Evolutionary conservation across 2,329 filamentous ascomycete genomes (phyloP).

Genomic region (Curvularia lunata): DNA sequence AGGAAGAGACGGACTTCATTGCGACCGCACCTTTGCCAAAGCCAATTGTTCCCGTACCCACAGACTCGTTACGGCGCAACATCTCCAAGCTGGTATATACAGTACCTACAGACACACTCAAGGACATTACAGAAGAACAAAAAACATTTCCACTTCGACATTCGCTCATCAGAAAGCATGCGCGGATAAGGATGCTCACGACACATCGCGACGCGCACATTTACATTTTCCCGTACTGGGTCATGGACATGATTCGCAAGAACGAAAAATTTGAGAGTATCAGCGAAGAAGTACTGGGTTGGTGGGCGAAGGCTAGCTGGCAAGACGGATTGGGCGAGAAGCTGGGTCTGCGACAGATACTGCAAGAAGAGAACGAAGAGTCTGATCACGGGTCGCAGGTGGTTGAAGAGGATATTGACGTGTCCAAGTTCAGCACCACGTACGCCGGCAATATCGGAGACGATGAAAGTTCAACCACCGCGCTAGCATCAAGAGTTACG

Average conservation of each 20-base stretch:
- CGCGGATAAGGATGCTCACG: slow-evolving; percentile 78
- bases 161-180: slow-evolving; percentile 74
- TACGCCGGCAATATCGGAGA: slow-evolving; percentile 37
- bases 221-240: slow-evolving; percentile 92
- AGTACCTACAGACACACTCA: slow-evolving; percentile 86
- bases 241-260: slow-evolving; percentile 78
- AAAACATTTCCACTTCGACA: slow-evolving; percentile 77
- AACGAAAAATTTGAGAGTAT: slow-evolving; percentile 88
- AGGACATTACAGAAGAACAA: slow-evolving; percentile 78
- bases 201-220: slow-evolving; percentile 91
- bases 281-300: slow-evolving; percentile 88
- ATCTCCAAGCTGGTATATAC: slow-evolving; percentile 83
- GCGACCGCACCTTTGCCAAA: slow-evolving; percentile 72
- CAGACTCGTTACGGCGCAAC: slow-evolving; percentile 69
- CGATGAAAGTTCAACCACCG: slow-evolving; percentile 16
- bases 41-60: slow-evolving; percentile 63
- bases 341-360: slow-evolving; percentile 71
- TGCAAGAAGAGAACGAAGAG: slow-evolving; percentile 58
- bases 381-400: slow-evolving; percentile 42
- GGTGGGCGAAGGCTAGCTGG: slow-evolving; percentile 96
- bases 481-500: slow-evolving; percentile 48
- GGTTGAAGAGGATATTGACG: slow-evolving; percentile 61
- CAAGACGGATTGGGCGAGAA: slow-evolving; percentile 81
- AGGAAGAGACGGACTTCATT: slow-evolving; percentile 92
- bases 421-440: slow-evolving; percentile 61